Conservation (phyloP, 225 moss, liverwort and hornwort genomes). For the Climacium dendroides region DNA sequence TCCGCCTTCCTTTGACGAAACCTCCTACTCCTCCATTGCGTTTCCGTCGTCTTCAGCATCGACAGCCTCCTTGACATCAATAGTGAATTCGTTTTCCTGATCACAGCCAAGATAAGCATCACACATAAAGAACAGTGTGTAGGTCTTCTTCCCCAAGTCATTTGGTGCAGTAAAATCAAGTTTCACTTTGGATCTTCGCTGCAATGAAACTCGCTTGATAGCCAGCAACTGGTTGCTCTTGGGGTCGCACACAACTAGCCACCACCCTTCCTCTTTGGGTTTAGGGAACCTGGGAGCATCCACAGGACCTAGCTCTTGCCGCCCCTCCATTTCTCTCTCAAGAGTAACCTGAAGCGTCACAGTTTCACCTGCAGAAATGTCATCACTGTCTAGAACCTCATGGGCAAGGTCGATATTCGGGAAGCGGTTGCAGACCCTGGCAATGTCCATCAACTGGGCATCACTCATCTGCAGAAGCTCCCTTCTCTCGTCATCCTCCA, state of each 20-base stretch:
- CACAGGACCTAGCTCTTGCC: slow-evolving; percentile 73
- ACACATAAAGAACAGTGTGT: slow-evolving; percentile 80
- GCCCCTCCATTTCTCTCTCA: slow-evolving; percentile 80
- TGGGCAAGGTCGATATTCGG: slow-evolving; percentile 78
- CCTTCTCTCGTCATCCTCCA: slow-evolving; percentile 83
- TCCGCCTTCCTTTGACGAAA: neutral
- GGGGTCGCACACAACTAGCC: slow-evolving; percentile 85
- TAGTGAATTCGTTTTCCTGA: slow-evolving; percentile 82
- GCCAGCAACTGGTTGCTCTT: slow-evolving; percentile 81
- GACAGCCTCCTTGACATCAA: slow-evolving; percentile 74
- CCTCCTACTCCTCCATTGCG: slow-evolving; percentile 35
- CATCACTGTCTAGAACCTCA: slow-evolving; percentile 78
- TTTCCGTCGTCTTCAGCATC: slow-evolving; percentile 67
- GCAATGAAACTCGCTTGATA: slow-evolving; percentile 82
- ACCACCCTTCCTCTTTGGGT: slow-evolving; percentile 95
- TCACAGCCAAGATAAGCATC: slow-evolving; percentile 94
- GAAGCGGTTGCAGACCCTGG: slow-evolving; percentile 83
- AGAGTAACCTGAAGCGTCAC: slow-evolving; percentile 81
- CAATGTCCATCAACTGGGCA: slow-evolving; percentile 72
- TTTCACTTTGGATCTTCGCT: slow-evolving; percentile 70
- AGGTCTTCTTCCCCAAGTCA: slow-evolving; percentile 66
- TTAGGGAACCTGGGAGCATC: slow-evolving; percentile 89
- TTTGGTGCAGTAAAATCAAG: slow-evolving; percentile 69
- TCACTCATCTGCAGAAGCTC: slow-evolving; percentile 80
- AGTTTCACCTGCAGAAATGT: slow-evolving; percentile 73